These are phyloP conservation scores for Henningerozyma blattae DNA, from an alignment of 805 yeast genomes.

Conservation along the genomic window DNA sequence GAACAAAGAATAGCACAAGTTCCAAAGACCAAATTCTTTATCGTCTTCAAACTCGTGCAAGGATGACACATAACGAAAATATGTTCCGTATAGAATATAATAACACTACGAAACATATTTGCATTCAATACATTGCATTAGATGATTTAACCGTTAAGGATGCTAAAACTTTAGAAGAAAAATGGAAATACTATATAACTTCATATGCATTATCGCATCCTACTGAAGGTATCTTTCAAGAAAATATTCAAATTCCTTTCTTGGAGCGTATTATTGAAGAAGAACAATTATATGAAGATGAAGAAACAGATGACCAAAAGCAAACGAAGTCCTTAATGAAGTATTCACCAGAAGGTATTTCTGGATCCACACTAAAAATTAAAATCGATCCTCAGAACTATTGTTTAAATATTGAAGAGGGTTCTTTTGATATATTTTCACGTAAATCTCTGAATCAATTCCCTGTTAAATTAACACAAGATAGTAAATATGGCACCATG, in stretches of 20 bases:
- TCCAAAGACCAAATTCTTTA: slow-evolving; percentile 83
- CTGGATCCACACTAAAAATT: slow-evolving; percentile 62
- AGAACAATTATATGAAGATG: slow-evolving; percentile 37
- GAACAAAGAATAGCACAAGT: slow-evolving; percentile 49
- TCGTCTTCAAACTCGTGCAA: slow-evolving; percentile 73
- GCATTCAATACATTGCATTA: slow-evolving; percentile 72
- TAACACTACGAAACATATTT: slow-evolving; percentile 37
- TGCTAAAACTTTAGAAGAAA: slow-evolving; percentile 55
- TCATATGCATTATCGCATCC: slow-evolving; percentile 92
- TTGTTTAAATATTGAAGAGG: slow-evolving; percentile 67
- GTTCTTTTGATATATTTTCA: slow-evolving; percentile 67
- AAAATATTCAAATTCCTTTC: slow-evolving; percentile 70
- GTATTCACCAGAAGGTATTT: slow-evolving; percentile 40
- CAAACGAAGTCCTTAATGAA: slow-evolving; percentile 3
- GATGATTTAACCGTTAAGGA: slow-evolving; percentile 83
- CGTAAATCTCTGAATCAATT: slow-evolving; percentile 41
- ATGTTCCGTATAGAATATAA: slow-evolving; percentile 80
- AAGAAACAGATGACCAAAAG: slow-evolving; percentile 12
- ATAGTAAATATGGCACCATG: slow-evolving; percentile 17
- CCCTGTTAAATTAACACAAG: slow-evolving; percentile 15
- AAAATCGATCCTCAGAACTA: slow-evolving; percentile 70
- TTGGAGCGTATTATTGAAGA: slow-evolving; percentile 46
- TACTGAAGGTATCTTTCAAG: slow-evolving; percentile 85
- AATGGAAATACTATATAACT: slow-evolving; percentile 88
- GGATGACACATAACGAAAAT: slow-evolving; percentile 79